Percentiles rank a stretch among this genome's conserved stretches.
Evolutionary conservation across 2,329 filamentous ascomycete genomes (phyloP).

Genomic region (Aspergillus tamarii): DNA sequence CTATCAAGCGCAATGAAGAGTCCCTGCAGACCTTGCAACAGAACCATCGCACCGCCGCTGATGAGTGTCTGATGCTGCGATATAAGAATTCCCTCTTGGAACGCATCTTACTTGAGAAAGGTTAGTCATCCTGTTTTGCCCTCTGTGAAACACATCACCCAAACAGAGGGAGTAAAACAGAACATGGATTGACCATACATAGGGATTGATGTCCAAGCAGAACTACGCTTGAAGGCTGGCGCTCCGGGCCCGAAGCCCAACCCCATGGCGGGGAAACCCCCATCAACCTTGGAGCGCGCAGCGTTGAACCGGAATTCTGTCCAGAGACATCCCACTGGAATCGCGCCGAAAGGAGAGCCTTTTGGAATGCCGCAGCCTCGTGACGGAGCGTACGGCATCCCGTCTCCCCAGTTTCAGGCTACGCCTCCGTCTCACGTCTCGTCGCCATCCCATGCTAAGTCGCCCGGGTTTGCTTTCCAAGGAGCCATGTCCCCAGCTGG

Average conservation of each 20-base stretch:
- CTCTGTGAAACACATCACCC: neutral
- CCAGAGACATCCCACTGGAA: constrained; percentile 71
- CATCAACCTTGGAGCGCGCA: constrained; percentile 76
- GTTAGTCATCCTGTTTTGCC: constrained; percentile 47
- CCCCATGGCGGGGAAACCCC: constrained; percentile 70
- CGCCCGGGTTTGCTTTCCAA: constrained; percentile 63
- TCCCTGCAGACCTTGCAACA: constrained; percentile 90
- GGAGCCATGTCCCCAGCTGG: constrained; percentile 65
- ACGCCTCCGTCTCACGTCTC: constrained; percentile 79
- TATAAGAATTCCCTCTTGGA: constrained; percentile 98
- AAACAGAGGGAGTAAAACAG: neutral
- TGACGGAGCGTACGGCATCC: constrained; percentile 43
- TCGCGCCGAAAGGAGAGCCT: constrained; percentile 68
- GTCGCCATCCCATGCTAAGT: constrained; percentile 65
- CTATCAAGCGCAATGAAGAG: constrained; percentile 95
- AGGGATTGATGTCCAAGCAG: constrained; percentile 97
- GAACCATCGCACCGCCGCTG: constrained; percentile 89
- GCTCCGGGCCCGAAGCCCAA: constrained; percentile 70
- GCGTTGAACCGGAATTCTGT: constrained; percentile 77
- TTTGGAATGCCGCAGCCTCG: constrained; percentile 54
- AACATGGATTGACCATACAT: constrained; percentile 12
- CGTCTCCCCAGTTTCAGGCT: constrained; percentile 75
- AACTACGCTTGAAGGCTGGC: constrained; percentile 88
- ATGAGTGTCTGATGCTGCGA: constrained; percentile 96
- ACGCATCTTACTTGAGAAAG: constrained; percentile 93